These are phyloP conservation scores for Pisolithus albus DNA, from an alignment of 768 basidiomycete species.

Conservation along the genomic window DNA sequence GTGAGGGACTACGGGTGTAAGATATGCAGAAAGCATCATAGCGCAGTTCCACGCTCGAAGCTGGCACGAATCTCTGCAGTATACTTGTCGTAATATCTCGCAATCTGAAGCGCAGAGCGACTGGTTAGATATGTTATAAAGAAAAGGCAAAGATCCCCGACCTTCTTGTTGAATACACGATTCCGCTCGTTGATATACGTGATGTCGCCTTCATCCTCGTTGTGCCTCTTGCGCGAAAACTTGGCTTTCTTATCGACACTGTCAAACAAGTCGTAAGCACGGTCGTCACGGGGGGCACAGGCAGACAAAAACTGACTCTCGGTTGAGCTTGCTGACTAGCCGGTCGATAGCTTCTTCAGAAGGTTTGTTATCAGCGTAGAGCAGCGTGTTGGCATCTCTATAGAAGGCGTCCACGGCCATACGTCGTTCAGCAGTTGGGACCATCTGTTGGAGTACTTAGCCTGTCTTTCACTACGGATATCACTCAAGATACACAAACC, in stretches of 20 bases:
- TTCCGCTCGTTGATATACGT: slow-evolving; percentile 99
- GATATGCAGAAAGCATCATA: slow-evolving; percentile 35
- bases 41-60: slow-evolving; percentile 90
- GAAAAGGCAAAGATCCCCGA: no score
- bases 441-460: slow-evolving; percentile 30
- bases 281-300: neutral
- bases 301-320: slow-evolving; percentile 58
- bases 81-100: slow-evolving; percentile 92
- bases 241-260: slow-evolving; percentile 88
- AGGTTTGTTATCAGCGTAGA: slow-evolving; percentile 95
- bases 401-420: slow-evolving; percentile 78
- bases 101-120: no score
- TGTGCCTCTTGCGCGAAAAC: slow-evolving; percentile 81
- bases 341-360: slow-evolving; percentile 92
- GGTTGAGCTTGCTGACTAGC: slow-evolving; percentile 85
- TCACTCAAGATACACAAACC: slow-evolving; percentile 25
- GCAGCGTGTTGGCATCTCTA: slow-evolving; percentile 85
- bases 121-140: no score
- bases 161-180: slow-evolving; percentile 68
- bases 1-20: no score
- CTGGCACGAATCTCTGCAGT: slow-evolving; percentile 94
- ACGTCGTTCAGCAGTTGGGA: slow-evolving; percentile 53
- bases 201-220: slow-evolving; percentile 93
- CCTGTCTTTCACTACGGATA: slow-evolving; percentile 5
- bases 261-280: neutral